Evolutionary conservation across 805 yeast genomes (phyloP).

Genomic region (Candida lessepsii): DNA sequence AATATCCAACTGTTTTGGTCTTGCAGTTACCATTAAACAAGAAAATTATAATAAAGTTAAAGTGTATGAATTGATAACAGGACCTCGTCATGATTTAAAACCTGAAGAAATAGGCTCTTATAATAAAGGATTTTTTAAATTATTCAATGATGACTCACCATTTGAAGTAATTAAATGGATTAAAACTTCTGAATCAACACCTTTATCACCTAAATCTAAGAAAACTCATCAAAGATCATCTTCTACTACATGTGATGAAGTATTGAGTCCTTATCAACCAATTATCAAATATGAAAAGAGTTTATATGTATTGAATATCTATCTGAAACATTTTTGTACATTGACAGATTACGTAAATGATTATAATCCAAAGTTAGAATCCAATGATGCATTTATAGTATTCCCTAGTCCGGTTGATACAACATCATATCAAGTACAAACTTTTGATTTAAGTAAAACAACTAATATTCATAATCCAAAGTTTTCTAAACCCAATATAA

Average conservation of each 20-base stretch:
- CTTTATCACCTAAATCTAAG: slow-evolving; percentile 8
- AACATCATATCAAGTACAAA: slow-evolving; percentile 8
- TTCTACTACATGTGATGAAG: slow-evolving; percentile 12
- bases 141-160: slow-evolving; percentile 4
- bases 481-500: slow-evolving; percentile 3
- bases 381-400: slow-evolving; percentile 7
- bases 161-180: slow-evolving; percentile 20
- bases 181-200: slow-evolving; percentile 6
- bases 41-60: slow-evolving; percentile 13
- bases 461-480: neutral
- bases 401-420: slow-evolving; percentile 10
- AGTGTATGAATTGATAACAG: slow-evolving; percentile 17
- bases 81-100: slow-evolving; percentile 9
- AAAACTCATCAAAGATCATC: slow-evolving; percentile 7
- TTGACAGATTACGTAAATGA: slow-evolving; percentile 11
- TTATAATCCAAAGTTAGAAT: slow-evolving; percentile 6
- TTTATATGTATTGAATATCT: slow-evolving; percentile 17
- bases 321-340: slow-evolving; percentile 14
- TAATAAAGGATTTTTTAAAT: slow-evolving; percentile 16
- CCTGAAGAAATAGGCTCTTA: slow-evolving; percentile 19
- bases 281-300: slow-evolving; percentile 17
- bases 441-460: slow-evolving; percentile 7
- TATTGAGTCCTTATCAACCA: slow-evolving; percentile 17
- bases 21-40: slow-evolving; percentile 13
- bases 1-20: slow-evolving; percentile 16